Base-by-base conservation (phyloP, 2,329 filamentous ascomycete genomes). In the Arthrobotrys sinensis region DNA sequence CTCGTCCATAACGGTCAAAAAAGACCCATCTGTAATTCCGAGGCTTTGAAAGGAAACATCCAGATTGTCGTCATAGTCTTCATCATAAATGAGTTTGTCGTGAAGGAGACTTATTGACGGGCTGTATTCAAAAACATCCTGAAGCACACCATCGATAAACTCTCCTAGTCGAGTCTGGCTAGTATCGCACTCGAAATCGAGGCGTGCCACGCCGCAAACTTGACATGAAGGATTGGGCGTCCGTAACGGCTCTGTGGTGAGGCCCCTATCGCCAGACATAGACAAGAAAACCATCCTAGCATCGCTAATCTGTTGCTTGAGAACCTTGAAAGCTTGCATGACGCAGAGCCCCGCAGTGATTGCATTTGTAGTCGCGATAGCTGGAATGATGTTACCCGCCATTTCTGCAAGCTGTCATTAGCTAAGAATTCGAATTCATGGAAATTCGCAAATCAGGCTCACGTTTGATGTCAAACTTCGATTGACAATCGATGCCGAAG, bases 301-400 rank as follows among this genome's bases (percentile, higher is more conserved):
- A 81, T 90, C 89, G 38, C 87, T 85, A 76, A 91, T 91, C 60
- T 94, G 89, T 19, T 90, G 89, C 82, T 88, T 91, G 73, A 99
- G 86, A 24, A 98, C 91, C 84, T 97, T 98, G 87, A 96, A 96
- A 0, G 94, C 91, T 84, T 98, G 92, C 28, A 99, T 86, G 5
- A 98, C 94, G 83, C 94, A 98, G 8, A 99, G 88, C 11, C 93
- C 92, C 14, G 96, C 96, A 1, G 96, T 95, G 84, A 98, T 97
- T 14, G 96, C 96, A 84, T 99, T 99, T 0, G 96, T 98, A 0
- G 96, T 99, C 4, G 96, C 96, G 83, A 99, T 99, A 1, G 96
- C 96, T 0, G 96, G 96, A 79, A 99, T 99, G 82, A 99, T 99
- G 83, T 99, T 99, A 67, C 96, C 96, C 3, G 96, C 96, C 95